These are phyloP conservation scores for Colletotrichum godetiae DNA, from an alignment of 2,329 filamentous ascomycete species.

Conservation along the genomic window DNA sequence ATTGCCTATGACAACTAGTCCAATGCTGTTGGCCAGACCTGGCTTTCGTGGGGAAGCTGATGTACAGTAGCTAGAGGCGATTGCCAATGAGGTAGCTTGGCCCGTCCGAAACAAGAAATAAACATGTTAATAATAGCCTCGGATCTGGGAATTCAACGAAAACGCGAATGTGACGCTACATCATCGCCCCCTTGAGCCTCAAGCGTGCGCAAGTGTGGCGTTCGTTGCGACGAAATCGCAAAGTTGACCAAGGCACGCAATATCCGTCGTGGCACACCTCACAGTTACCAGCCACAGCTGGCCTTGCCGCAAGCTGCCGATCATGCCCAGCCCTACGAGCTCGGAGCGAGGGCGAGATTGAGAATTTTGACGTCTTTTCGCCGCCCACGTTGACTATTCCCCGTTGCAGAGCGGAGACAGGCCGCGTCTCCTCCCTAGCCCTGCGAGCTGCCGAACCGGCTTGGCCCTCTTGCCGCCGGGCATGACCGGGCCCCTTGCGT, in stretches of 20 bases:
- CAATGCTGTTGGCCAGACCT: not conserved
- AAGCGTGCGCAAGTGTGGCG: not conserved
- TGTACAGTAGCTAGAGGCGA: conserved; percentile 18
- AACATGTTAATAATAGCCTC: not conserved
- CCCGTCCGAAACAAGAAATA: conserved; percentile 6
- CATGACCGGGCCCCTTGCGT: conserved; percentile 28
- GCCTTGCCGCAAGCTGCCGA: not conserved
- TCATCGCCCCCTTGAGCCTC: not conserved
- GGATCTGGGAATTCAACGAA: not conserved
- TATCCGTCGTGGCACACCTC: conserved; percentile 22
- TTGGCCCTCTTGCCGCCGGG: conserved; percentile 28
- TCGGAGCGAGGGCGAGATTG: conserved; percentile 7
- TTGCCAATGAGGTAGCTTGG: conserved; percentile 4
- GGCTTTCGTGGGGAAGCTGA: conserved; percentile 1
- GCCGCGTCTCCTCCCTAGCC: conserved; percentile 32
- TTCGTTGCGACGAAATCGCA: not conserved
- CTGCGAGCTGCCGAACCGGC: conserved; percentile 29
- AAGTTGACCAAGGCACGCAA: not conserved
- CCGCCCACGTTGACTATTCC: conserved; percentile 8
- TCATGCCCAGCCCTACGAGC: conserved; percentile 19
- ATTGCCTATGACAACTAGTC: not conserved
- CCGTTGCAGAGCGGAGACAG: conserved; percentile 29
- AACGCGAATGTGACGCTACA: conserved; percentile 1
- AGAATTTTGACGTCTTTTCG: conserved; percentile 2
- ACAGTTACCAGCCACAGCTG: conserved; percentile 22